Evolutionary conservation across 768 basidiomycete species (phyloP), one percentile per base, ranked within the genome.

Genomic region (Lyophyllum decastes): DNA sequence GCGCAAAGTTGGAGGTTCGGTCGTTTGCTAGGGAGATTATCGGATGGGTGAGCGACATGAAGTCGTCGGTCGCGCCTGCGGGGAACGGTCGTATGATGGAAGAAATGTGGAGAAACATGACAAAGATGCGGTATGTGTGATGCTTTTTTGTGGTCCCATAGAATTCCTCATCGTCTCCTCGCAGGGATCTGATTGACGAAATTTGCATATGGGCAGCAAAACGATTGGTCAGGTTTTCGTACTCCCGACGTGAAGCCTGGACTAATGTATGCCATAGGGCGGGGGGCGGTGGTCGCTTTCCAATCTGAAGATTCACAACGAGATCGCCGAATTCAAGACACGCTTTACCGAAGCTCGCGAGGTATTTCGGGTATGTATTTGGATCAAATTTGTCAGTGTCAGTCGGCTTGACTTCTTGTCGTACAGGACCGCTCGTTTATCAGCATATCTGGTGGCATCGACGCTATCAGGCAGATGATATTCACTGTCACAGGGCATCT

Each of bases 11-110:
- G 14, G 50, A 60, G 22, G 53, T 65, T n/a, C 27, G 52, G 10
- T 40, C 6, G 2, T 63, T 65, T 52, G 59, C 61, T 2, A 58
- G 30, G 27, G 54, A 50, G 14, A 54, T 65, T 22, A 38, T 61
- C 5, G 27, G n/a, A 27, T 63, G 59, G 59, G 49, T 65, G 6
- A 27, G 43, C 16, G 47, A 46, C n/a, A 34, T 65, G 4, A 58
- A 52, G 22, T 5, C n/a, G 7, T 52, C 59, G 4, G 61, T 65
- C 26, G 40, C n/a, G 3, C 19, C 26, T 19, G 48, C 46, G 12
- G 38, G 34, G 25, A 25, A 49, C n/a, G 57, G 59, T 14, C 30
- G 49, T 6, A 51, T 65, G 4, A 63, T 62, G 0, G 45, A 43
- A n/a, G 22, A 40, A 25, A 58, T 59, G 7, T 59, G 59, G 57